Percentiles rank a stretch among this genome's conserved stretches.
These are phyloP conservation scores for Ochetophila trinervis DNA, from an alignment of 306 rosid genomes.

Conservation along the genomic window DNA sequence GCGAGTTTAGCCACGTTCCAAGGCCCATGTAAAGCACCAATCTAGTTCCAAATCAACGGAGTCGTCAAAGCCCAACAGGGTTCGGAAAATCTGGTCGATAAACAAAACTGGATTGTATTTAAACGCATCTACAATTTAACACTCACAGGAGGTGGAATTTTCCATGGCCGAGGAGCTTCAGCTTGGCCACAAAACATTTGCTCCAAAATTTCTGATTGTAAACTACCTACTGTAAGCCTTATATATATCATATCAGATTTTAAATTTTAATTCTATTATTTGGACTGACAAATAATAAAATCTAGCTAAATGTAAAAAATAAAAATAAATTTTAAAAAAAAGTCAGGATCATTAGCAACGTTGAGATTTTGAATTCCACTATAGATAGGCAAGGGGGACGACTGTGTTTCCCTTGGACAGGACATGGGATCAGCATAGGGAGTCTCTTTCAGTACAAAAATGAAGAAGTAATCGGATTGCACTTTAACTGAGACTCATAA, in stretches of 20 bases:
- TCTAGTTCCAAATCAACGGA: not conserved
- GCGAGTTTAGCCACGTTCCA: not conserved
- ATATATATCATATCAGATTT: too few relatives aligned
- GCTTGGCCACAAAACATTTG: not conserved
- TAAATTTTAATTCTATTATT: too few relatives aligned
- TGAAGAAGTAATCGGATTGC: not conserved
- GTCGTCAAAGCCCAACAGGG: not conserved
- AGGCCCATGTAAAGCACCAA: constrained; percentile 5
- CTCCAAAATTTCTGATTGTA: not conserved
- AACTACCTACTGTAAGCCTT: too few relatives aligned
- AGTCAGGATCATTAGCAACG: too few relatives aligned
- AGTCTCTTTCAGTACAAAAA: not conserved
- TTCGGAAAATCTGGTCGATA: not conserved
- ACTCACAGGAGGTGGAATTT: not conserved
- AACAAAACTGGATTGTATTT: not conserved
- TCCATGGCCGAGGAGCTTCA: constrained; percentile 12
- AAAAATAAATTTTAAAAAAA: too few relatives aligned
- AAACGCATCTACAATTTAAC: not conserved
- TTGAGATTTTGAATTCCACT: too few relatives aligned
- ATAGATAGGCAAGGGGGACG: too few relatives aligned
- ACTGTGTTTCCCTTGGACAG: not conserved
- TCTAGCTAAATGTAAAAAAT: too few relatives aligned
- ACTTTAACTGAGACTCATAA: not conserved
- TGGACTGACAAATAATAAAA: too few relatives aligned
- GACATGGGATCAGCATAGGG: constrained; percentile 18